phyloP scores from a whole-genome alignment of 805 yeast genomes.

The Ogataea neopini region DNA sequence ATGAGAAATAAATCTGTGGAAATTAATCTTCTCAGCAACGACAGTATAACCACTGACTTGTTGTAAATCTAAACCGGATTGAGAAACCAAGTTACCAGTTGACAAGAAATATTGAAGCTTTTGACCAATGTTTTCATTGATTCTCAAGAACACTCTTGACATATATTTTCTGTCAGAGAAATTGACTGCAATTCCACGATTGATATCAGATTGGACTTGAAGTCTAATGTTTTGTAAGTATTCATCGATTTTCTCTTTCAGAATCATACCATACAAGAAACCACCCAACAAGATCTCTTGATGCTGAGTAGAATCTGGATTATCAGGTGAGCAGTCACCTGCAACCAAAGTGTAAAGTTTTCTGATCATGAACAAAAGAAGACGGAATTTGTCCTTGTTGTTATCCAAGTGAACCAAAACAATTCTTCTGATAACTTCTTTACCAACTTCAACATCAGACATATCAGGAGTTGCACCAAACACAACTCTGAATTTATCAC shows the following conservation, averaged over 20 bases:
- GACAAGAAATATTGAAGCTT: slow-evolving; percentile 92
- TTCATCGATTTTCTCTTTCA: slow-evolving; percentile 96
- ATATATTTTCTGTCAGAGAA: slow-evolving; percentile 84
- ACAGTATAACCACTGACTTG: slow-evolving; percentile 98
- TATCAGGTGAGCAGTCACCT: slow-evolving; percentile 95
- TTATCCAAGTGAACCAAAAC: slow-evolving; percentile 84
- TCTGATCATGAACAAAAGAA: slow-evolving; percentile 92
- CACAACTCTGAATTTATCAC: slow-evolving; percentile 94
- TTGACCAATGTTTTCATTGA: slow-evolving; percentile 92
- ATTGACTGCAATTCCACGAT: slow-evolving; percentile 77
- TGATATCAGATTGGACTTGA: slow-evolving; percentile 78
- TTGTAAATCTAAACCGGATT: slow-evolving; percentile 95
- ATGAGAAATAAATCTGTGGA: slow-evolving; percentile 96
- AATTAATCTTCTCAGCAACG: slow-evolving; percentile 97
- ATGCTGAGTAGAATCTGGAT: slow-evolving; percentile 99
- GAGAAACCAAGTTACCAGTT: slow-evolving; percentile 96
- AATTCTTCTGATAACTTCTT: slow-evolving; percentile 75
- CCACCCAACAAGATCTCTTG: slow-evolving; percentile 97
- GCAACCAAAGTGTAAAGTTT: slow-evolving; percentile 93
- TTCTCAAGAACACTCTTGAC: slow-evolving; percentile 70
- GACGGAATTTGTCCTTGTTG: slow-evolving; percentile 77
- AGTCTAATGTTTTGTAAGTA: slow-evolving; percentile 70
- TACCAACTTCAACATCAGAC: slow-evolving; percentile 88
- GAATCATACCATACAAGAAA: slow-evolving; percentile 92
- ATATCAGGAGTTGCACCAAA: slow-evolving; percentile 86